Conservation (phyloP, 2,329 filamentous ascomycete genomes). For the Calonectria leucothoes region DNA sequence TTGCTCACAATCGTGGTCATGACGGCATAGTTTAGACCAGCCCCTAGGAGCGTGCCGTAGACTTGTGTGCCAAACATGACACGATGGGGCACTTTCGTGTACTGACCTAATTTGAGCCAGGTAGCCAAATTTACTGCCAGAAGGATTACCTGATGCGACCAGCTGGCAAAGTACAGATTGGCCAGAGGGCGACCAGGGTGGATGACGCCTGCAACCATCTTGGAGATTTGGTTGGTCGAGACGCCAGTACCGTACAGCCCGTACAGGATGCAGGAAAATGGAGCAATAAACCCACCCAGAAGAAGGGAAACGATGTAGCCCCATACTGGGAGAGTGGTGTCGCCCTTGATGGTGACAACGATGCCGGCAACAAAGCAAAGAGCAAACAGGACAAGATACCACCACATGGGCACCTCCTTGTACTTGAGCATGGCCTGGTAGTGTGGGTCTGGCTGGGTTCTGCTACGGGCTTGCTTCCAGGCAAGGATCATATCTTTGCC, state of each 20-base stretch:
- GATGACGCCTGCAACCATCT: constrained; percentile 61
- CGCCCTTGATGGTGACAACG: background rate
- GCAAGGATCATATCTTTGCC: background rate
- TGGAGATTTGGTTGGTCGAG: constrained; percentile 37
- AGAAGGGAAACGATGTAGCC: background rate
- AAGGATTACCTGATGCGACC: constrained; percentile 47
- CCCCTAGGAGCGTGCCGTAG: background rate
- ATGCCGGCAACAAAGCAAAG: constrained; percentile 1
- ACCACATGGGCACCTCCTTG: background rate
- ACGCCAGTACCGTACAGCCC: constrained; percentile 34
- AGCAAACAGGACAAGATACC: background rate
- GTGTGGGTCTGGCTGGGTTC: background rate
- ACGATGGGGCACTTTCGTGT: background rate
- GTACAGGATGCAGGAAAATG: constrained; percentile 39
- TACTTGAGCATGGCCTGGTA: background rate
- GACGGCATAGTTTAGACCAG: background rate
- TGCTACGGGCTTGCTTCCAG: background rate
- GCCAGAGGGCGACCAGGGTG: constrained; percentile 53
- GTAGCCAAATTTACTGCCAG: constrained; percentile 44
- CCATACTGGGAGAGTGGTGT: background rate
- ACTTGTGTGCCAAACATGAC: background rate
- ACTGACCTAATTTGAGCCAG: constrained; percentile 46
- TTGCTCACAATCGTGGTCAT: constrained; percentile 50
- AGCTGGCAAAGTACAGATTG: constrained; percentile 56
- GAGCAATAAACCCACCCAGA: background rate